Evolutionary conservation across 306 rosid genomes (phyloP).

Genomic region (Nissolia schottii): DNA sequence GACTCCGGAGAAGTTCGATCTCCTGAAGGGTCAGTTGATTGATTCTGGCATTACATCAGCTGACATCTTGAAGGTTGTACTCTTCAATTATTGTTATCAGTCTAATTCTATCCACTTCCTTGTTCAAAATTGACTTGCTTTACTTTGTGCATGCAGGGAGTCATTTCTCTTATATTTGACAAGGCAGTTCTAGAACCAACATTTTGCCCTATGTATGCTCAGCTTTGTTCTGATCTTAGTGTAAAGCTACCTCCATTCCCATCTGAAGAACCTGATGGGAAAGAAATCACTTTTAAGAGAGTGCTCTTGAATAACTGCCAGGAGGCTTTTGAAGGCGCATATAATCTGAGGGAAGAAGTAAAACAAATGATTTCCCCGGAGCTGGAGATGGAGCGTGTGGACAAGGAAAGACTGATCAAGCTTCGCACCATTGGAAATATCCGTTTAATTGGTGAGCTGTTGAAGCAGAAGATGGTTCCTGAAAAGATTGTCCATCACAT

Average conservation of each 20-base stretch:
- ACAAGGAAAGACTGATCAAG: slow-evolving; percentile 76
- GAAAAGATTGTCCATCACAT: slow-evolving; percentile 96
- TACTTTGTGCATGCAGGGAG: slow-evolving; percentile 68
- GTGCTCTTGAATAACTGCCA: slow-evolving; percentile 85
- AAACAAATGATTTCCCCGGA: slow-evolving; percentile 87
- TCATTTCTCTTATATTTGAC: slow-evolving; percentile 82
- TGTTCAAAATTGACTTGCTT: slow-evolving; percentile 19
- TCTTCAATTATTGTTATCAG: not conserved
- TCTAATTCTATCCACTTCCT: not conserved
- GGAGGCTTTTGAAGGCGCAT: slow-evolving; percentile 98
- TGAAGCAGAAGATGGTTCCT: slow-evolving; percentile 98
- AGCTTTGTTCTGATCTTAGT: slow-evolving; percentile 75
- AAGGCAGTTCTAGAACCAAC: slow-evolving; percentile 99
- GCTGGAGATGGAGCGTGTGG: slow-evolving; percentile 78
- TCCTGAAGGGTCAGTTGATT: slow-evolving; percentile 89
- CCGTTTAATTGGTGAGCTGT: slow-evolving; percentile 94
- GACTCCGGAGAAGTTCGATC: slow-evolving; percentile 99
- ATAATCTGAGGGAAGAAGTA: slow-evolving; percentile 68
- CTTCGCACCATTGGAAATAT: slow-evolving; percentile 95
- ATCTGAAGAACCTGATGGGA: slow-evolving; percentile 85
- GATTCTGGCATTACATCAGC: slow-evolving; percentile 93
- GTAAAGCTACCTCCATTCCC: slow-evolving; percentile 87
- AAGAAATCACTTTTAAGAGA: slow-evolving; percentile 82
- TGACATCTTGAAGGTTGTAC: slow-evolving; percentile 83
- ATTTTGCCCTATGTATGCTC: slow-evolving; percentile 98